A percentile compares a stretch with the other conserved stretches of the same genome.
Evolutionary conservation across 192 early-diverging fungal species (phyloP).

Genomic region (Powellomyces hirtus): DNA sequence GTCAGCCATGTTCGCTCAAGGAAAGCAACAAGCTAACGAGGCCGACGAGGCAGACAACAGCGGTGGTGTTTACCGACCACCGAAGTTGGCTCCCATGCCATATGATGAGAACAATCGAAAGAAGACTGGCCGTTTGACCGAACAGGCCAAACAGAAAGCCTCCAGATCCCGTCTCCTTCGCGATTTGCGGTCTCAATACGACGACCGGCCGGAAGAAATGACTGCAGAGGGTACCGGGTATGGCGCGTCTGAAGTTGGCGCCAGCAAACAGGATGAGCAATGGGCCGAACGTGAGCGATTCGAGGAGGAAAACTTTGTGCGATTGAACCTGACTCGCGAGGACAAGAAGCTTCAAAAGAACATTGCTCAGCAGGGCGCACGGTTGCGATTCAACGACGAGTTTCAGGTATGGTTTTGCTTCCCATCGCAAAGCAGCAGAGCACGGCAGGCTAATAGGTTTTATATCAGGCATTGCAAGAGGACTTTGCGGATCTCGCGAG

Average conservation of each 20-base stretch:
- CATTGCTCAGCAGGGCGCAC: constrained; percentile 44
- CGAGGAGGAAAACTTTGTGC: constrained; percentile 88
- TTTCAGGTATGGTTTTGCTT: constrained; percentile 57
- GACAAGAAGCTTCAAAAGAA: constrained; percentile 60
- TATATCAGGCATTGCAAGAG: constrained; percentile 12
- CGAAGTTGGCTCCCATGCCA: constrained; percentile 78
- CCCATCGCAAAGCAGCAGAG: neutral
- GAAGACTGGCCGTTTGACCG: constrained; percentile 63
- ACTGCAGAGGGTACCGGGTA: constrained; percentile 71
- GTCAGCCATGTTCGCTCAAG: constrained; percentile 13
- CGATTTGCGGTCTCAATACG: constrained; percentile 80
- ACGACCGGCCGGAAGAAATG: constrained; percentile 79
- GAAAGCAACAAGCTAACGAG: neutral
- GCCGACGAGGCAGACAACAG: constrained; percentile 37
- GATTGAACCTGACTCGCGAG: constrained; percentile 68
- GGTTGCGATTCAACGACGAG: constrained; percentile 75
- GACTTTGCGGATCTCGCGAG: constrained; percentile 27
- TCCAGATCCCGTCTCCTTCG: constrained; percentile 79
- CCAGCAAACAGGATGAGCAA: constrained; percentile 54
- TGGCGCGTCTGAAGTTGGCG: constrained; percentile 54
- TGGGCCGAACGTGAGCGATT: constrained; percentile 66
- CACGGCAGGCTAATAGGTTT: neutral
- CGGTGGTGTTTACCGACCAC: constrained; percentile 80
- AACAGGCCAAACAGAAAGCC: constrained; percentile 64
- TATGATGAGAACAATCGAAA: constrained; percentile 68